Conservation (phyloP, 768 basidiomycete genomes). For the Clavaria fumosa region DNA sequence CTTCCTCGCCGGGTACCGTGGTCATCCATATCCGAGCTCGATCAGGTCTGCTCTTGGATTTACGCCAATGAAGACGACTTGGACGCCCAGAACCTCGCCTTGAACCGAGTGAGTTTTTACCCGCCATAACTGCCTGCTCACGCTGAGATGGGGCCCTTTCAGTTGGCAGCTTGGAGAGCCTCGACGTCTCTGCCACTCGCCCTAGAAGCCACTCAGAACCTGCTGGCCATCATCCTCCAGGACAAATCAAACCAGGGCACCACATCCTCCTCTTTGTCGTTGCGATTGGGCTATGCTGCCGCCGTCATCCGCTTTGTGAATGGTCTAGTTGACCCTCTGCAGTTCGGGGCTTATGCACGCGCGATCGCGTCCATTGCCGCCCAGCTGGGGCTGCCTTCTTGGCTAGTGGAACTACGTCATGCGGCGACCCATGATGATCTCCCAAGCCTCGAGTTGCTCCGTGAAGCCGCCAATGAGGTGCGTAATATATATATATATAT, state of each 20-base stretch:
- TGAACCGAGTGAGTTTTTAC: slow-evolving; percentile 42
- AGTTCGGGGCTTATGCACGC: slow-evolving; percentile 76
- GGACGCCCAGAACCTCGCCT: slow-evolving; percentile 38
- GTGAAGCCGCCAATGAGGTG: slow-evolving; percentile 64
- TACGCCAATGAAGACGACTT: slow-evolving; percentile 48
- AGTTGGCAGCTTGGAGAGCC: slow-evolving; percentile 75
- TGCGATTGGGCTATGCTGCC: slow-evolving; percentile 67
- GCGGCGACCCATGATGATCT: slow-evolving; percentile 93
- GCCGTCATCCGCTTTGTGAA: slow-evolving; percentile 86
- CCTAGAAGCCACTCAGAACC: slow-evolving; percentile 52
- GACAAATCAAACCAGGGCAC: slow-evolving; percentile 25
- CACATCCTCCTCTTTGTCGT: slow-evolving; percentile 25
- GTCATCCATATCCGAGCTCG: slow-evolving; percentile 51
- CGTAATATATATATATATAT: slow-evolving; percentile 5
- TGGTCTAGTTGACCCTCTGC: slow-evolving; percentile 87
- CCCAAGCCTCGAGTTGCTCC: slow-evolving; percentile 66
- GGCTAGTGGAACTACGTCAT: slow-evolving; percentile 88
- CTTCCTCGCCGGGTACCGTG: slow-evolving; percentile 75
- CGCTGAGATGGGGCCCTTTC: slow-evolving; percentile 5
- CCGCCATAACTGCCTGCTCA: slow-evolving; percentile 2
- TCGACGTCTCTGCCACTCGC: slow-evolving; percentile 67
- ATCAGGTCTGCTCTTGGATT: slow-evolving; percentile 63
- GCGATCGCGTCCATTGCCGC: slow-evolving; percentile 81
- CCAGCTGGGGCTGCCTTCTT: slow-evolving; percentile 72
- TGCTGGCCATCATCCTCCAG: slow-evolving; percentile 43